phyloP scores from a whole-genome alignment of 305 asterid genomes.

The Solanum chacoense region DNA sequence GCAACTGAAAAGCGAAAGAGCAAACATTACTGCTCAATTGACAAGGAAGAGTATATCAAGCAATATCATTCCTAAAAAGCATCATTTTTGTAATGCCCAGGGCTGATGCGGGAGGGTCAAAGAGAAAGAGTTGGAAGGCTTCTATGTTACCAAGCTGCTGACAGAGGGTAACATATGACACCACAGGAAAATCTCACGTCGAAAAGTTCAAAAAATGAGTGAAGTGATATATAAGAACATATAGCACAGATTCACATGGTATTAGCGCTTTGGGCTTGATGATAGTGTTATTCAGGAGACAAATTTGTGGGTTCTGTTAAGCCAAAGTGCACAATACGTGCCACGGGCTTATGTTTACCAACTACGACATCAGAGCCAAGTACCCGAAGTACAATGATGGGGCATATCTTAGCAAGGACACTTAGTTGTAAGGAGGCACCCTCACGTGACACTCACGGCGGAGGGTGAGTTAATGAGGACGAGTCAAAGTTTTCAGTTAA shows the following conservation, averaged over 20 bases:
- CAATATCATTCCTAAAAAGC: neutral
- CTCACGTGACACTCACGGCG: neutral
- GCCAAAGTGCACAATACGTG: neutral
- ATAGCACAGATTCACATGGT: neutral
- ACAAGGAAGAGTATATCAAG: neutral
- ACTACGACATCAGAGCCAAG: neutral
- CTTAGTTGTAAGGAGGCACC: neutral
- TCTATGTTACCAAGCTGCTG: neutral
- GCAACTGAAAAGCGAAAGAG: conserved; percentile 36
- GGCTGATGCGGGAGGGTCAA: neutral
- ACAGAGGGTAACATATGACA: neutral
- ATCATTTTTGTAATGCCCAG: neutral
- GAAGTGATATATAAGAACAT: neutral
- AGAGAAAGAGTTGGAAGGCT: neutral
- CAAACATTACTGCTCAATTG: neutral
- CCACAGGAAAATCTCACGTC: neutral
- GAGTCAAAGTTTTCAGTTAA: neutral
- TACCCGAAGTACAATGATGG: neutral
- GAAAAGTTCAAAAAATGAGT: neutral
- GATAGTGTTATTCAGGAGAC: neutral
- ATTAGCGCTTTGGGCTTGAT: neutral
- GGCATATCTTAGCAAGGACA: neutral
- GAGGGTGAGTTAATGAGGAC: neutral
- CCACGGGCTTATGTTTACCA: neutral
- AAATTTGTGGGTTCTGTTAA: neutral